Evolutionary conservation across 2,329 filamentous ascomycete genomes (phyloP).

Genomic region (Talaromyces marneffei): DNA sequence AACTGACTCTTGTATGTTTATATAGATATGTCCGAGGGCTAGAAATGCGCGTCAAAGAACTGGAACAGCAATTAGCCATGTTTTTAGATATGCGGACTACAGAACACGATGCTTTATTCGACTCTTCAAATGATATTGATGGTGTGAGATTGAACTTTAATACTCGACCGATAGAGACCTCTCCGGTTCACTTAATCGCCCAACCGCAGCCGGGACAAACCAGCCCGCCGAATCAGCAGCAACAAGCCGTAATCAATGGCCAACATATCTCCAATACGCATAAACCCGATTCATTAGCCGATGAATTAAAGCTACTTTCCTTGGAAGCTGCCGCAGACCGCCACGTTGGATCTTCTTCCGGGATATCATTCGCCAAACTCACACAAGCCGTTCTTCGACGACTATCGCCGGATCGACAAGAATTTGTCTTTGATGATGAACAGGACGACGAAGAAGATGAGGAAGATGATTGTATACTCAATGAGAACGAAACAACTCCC

Average conservation of each 20-base stretch:
- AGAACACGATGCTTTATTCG: background rate
- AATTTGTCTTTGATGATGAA: slow-evolving; percentile 36
- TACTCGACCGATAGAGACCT: background rate
- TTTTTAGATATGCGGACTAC: slow-evolving; percentile 1
- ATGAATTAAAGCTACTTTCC: slow-evolving; percentile 35
- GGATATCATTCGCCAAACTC: slow-evolving; percentile 42
- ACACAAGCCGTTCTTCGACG: slow-evolving; percentile 40
- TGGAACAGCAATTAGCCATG: slow-evolving; percentile 4
- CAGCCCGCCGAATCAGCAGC: background rate
- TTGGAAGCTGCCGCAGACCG: slow-evolving; percentile 43
- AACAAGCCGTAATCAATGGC: background rate
- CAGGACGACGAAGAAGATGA: slow-evolving; percentile 16
- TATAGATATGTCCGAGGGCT: slow-evolving; percentile 1
- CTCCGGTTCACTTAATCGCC: background rate
- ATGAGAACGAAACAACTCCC: slow-evolving; percentile 14
- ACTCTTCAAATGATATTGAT: background rate
- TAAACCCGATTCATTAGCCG: background rate
- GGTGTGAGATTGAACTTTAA: background rate
- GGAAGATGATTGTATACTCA: background rate
- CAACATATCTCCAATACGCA: background rate
- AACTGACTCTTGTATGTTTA: background rate
- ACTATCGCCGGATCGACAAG: slow-evolving; percentile 39
- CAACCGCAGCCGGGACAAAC: background rate
- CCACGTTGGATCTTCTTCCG: slow-evolving; percentile 42
- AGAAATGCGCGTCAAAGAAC: slow-evolving; percentile 3